Evolutionary conservation across 2,329 filamentous ascomycete genomes (phyloP).

Genomic region (Colletotrichum gloeosporioides): DNA sequence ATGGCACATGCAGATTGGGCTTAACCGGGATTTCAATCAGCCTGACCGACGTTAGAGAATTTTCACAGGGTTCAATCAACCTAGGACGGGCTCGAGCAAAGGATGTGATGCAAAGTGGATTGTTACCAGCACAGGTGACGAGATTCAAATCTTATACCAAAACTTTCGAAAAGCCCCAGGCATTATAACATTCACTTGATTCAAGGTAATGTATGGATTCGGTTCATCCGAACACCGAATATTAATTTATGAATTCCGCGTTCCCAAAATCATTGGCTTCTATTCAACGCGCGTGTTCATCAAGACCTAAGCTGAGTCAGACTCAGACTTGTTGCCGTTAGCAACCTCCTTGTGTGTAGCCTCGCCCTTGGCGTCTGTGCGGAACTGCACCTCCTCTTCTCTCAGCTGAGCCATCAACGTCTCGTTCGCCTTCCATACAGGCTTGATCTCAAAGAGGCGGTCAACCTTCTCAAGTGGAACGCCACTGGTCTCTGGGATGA

Average conservation of each 20-base stretch:
- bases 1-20: background rate
- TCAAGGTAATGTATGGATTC: background rate
- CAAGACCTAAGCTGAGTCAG: background rate
- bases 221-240: background rate
- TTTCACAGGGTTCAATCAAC: background rate
- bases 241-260: background rate
- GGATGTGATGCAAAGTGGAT: background rate
- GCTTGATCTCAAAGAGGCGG: slow-evolving; percentile 46
- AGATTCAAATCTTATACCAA: background rate
- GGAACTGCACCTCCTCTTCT: slow-evolving; percentile 13
- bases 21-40: background rate
- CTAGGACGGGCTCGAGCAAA: background rate
- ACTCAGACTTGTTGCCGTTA: background rate
- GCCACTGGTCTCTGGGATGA: slow-evolving; percentile 59
- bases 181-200: background rate
- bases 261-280: background rate
- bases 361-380: slow-evolving; percentile 8
- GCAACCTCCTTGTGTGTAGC: slow-evolving; percentile 5
- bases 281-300: background rate
- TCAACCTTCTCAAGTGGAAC: slow-evolving; percentile 58
- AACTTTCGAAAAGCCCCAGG: background rate
- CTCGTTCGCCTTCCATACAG: slow-evolving; percentile 16
- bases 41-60: background rate
- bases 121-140: background rate
- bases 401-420: slow-evolving; percentile 9